phyloP scores from a whole-genome alignment of 345 rosid species.

The Toxicodendron radicans region DNA sequence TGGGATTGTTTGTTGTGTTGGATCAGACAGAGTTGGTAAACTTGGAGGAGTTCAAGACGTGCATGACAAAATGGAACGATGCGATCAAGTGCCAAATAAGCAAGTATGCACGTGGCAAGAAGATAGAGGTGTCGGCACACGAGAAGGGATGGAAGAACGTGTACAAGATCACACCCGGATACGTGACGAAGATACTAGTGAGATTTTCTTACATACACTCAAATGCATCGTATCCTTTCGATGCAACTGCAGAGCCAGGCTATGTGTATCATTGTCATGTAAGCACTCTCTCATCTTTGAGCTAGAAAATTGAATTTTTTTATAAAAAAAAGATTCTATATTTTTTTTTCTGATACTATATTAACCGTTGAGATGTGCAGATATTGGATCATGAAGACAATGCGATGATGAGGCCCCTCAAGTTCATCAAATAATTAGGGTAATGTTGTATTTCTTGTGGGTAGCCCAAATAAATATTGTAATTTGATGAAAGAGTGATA shows the following conservation, averaged over 20 bases:
- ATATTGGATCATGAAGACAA: conserved; percentile 96
- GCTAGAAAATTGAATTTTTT: too few relatives aligned
- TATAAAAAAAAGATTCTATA: too few relatives aligned
- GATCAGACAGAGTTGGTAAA: conserved; percentile 61
- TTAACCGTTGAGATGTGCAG: conserved; percentile 32
- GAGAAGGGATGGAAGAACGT: conserved; percentile 98
- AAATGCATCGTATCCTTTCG: conserved; percentile 64
- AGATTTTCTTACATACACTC: conserved; percentile 68
- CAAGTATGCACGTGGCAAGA: conserved; percentile 60
- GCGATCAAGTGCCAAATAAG: conserved; percentile 59
- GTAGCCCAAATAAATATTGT: too few relatives aligned
- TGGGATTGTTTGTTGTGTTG: conserved; percentile 67
- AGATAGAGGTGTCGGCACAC: conserved; percentile 43
- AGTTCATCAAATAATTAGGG: conserved; percentile 37
- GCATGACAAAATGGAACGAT: conserved; percentile 66
- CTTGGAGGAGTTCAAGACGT: conserved; percentile 48
- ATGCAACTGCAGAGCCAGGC: conserved; percentile 78
- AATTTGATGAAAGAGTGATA: too few relatives aligned
- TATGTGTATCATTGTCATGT: conserved; percentile 97
- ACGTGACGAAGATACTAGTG: conserved; percentile 61
- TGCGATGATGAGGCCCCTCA: conserved; percentile 88
- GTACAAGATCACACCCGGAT: conserved; percentile 77
- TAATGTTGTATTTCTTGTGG: neutral
- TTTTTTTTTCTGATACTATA: neutral
- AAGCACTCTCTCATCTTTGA: conserved; percentile 25